Percentiles rank a stretch among this genome's conserved stretches.
These are phyloP conservation scores for Cichorium intybus DNA, from an alignment of 140 eudicot genomes.

Conservation along the genomic window DNA sequence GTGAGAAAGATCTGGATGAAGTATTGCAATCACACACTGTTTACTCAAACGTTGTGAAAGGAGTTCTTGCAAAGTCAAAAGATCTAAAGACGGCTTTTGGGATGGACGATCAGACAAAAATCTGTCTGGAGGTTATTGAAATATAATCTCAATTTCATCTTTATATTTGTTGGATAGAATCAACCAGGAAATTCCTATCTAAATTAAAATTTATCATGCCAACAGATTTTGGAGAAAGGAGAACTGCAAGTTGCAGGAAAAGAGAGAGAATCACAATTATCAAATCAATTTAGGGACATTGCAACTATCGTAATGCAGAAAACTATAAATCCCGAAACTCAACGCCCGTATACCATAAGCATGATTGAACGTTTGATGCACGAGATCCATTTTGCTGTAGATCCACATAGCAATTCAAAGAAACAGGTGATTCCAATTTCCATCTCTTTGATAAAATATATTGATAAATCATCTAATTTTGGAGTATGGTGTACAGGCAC, in stretches of 20 bases:
- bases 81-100: conserved; percentile 82
- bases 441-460: too few species aligned
- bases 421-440: conserved; percentile 65
- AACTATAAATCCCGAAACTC: conserved; percentile 90
- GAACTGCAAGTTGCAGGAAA: conserved; percentile 99
- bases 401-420: conserved; percentile 90
- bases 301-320: conserved; percentile 97
- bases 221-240: conserved; percentile 93
- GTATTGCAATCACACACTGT: conserved; percentile 94
- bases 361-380: conserved; percentile 99
- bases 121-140: conserved; percentile 77
- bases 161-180: neutral
- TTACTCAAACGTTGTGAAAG: conserved; percentile 85
- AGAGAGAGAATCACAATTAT: conserved; percentile 88
- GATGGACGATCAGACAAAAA: conserved; percentile 78
- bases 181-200: neutral
- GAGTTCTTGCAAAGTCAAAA: conserved; percentile 87
- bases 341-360: conserved; percentile 88
- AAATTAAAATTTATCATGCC: neutral
- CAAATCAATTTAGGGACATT: conserved; percentile 87
- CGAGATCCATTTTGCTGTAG: conserved; percentile 94
- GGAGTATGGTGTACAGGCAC: conserved; percentile 46
- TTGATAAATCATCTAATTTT: conserved; percentile 3
- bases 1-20: conserved; percentile 95
- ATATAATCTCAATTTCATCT: neutral